Percentiles rank a stretch among this genome's conserved stretches.
Conservation (phyloP, 345 rosid genomes). For the Lepidium africanum region DNA sequence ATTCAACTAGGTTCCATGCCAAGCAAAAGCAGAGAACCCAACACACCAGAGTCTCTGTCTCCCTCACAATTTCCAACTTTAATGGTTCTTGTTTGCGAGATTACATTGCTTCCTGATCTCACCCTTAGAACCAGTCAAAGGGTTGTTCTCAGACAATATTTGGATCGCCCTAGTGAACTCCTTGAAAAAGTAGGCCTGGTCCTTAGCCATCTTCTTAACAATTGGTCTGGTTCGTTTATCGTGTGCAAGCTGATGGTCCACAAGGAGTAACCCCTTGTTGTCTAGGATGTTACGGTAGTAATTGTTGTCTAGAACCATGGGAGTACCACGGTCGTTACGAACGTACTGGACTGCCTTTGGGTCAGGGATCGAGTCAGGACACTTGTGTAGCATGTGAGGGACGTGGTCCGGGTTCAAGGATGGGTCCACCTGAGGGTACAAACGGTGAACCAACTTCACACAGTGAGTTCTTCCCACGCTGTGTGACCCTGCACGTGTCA, state of each 20-base stretch:
- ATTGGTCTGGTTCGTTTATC: constrained; percentile 82
- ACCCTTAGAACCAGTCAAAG: constrained; percentile 81
- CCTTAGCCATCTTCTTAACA: constrained; percentile 95
- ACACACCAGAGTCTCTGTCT: constrained; percentile 14
- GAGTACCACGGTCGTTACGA: constrained; percentile 92
- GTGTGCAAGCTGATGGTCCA: constrained; percentile 84
- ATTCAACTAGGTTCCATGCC: constrained; percentile 16
- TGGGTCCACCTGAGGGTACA: constrained; percentile 86
- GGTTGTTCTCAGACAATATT: constrained; percentile 85
- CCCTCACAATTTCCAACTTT: constrained; percentile 9
- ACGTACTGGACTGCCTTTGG: constrained; percentile 94
- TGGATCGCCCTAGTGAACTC: constrained; percentile 84
- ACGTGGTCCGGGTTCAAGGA: constrained; percentile 75
- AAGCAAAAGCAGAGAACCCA: constrained; percentile 10
- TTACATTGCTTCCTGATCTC: constrained; percentile 92
- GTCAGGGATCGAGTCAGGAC: constrained; percentile 94
- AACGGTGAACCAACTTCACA: constrained; percentile 80
- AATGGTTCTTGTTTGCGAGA: constrained; percentile 76
- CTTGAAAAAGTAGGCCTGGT: constrained; percentile 85
- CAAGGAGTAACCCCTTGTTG: constrained; percentile 80
- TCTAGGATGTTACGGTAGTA: constrained; percentile 91
- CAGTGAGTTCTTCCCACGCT: constrained; percentile 97
- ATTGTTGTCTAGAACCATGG: constrained; percentile 90
- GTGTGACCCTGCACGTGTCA: constrained; percentile 56
- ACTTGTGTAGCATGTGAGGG: constrained; percentile 84